Conservation (phyloP, 495 filamentous ascomycete genomes). For the Penicillium mononematosum region DNA sequence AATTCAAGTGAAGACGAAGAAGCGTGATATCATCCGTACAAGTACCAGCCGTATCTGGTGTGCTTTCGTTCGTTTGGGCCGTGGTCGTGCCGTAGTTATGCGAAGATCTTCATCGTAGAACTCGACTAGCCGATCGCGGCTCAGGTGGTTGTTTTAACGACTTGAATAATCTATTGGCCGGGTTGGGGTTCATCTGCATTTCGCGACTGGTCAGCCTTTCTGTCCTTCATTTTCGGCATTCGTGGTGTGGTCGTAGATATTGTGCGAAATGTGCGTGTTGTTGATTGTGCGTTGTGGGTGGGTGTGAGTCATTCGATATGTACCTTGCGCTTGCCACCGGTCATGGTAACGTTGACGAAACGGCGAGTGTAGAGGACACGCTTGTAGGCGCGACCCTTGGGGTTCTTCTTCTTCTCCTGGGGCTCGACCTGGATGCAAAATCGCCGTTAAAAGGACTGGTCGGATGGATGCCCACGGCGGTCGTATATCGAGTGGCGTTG, state of each 20-base stretch:
- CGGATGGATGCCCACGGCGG: slow-evolving; percentile 12
- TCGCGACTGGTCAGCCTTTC: slow-evolving; percentile 24
- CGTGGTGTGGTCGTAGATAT: slow-evolving; percentile 4
- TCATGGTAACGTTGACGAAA: slow-evolving; percentile 99
- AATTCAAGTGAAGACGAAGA: slow-evolving; percentile 35
- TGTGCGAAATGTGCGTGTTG: background rate
- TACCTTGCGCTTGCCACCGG: slow-evolving; percentile 99
- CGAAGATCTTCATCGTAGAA: slow-evolving; percentile 29
- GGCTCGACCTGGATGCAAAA: slow-evolving; percentile 39
- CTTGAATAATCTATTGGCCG: slow-evolving; percentile 30
- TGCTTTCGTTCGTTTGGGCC: slow-evolving; percentile 33
- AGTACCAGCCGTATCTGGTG: slow-evolving; percentile 34
- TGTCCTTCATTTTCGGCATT: slow-evolving; percentile 7
- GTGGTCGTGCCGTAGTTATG: slow-evolving; percentile 24
- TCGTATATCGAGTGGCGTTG: slow-evolving; percentile 18
- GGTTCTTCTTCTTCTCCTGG: slow-evolving; percentile 55
- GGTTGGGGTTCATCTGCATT: slow-evolving; percentile 44
- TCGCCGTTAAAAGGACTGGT: slow-evolving; percentile 24
- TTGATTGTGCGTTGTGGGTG: slow-evolving; percentile 11
- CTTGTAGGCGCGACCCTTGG: slow-evolving; percentile 99
- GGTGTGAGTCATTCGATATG: slow-evolving; percentile 27
- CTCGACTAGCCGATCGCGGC: slow-evolving; percentile 29
- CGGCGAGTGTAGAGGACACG: slow-evolving; percentile 93
- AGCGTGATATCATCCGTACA: slow-evolving; percentile 41
- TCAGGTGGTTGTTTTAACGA: slow-evolving; percentile 29